Base-by-base conservation (phyloP, 2,329 filamentous ascomycete species). In the Fusarium tricinctum region DNA sequence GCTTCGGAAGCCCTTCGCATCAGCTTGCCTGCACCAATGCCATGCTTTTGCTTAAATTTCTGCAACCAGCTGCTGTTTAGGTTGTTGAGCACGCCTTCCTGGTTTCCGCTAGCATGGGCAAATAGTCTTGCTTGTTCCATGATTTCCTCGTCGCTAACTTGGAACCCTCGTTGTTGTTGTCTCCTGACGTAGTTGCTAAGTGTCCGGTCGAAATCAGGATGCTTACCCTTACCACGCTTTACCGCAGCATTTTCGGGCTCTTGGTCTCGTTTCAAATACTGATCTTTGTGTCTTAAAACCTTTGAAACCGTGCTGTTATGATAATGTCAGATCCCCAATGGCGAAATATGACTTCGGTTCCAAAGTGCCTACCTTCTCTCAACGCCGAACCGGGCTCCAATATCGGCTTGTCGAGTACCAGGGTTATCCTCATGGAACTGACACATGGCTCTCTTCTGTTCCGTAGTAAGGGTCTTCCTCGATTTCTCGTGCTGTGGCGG, bases 41-140 rank as follows among this genome's bases (percentile, higher is more conserved):
- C 89, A 77, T 97, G 91, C 81, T 95, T 97, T 76, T 93, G 89
- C 83, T 97, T 97, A 84, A 98, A 98, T 77, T 96, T 97, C 75
- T 97, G 93, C 33, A 98, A 85, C 94, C 95, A 97, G 70, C 85
- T 89, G 30, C 88, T 83, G 70, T 88, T 96, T 69, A 93, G 87
- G 48, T 87, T 87, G 73, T 91, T 92, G 57, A 91, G 79, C 49
- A 92, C 88, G 66, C 86, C 89, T 54, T 97, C 93, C 5, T 89
- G 87, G 58, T 89, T 88, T 26, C 89, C 79, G 42, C 81, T 89
- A 33, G 90, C 91, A 40, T 87, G 89, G 14, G 92, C 91, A 77
- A 97, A 97, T 67, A 93, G 90, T 49, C 86, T 86, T 2, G 93
- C 93, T 79, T 97, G 94, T 68, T 97, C 92, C 75, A 91, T 88